These are phyloP conservation scores for Tripidium arundinaceum DNA, from an alignment of 202 grass and related monocot genomes.

Conservation along the genomic window DNA sequence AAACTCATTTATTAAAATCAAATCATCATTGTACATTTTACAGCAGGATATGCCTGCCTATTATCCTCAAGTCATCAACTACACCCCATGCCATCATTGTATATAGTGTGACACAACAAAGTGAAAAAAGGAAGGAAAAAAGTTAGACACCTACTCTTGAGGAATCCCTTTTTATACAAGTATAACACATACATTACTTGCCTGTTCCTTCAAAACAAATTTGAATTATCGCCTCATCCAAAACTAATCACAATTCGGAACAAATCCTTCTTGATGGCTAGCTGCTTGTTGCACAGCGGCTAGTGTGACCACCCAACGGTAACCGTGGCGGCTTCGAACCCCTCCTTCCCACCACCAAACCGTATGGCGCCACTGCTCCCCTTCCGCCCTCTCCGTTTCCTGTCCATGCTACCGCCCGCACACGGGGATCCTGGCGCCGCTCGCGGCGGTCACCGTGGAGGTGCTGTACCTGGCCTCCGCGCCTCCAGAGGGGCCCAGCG, in stretches of 20 bases:
- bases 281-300: neutral
- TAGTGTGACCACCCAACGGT: conserved; percentile 41
- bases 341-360: conserved; percentile 48
- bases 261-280: neutral
- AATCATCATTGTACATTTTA: no score
- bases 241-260: conserved; percentile 39
- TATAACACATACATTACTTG: conserved; percentile 1
- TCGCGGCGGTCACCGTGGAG: conserved; percentile 54
- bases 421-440: conserved; percentile 61
- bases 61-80: conserved; percentile 6
- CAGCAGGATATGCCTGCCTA: no score
- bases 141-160: neutral
- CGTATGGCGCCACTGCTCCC: conserved; percentile 38
- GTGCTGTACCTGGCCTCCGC: conserved; percentile 34
- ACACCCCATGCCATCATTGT: neutral
- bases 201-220: conserved; percentile 18
- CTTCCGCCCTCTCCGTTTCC: conserved; percentile 30
- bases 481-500: conserved; percentile 17
- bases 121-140: neutral
- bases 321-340: conserved; percentile 35
- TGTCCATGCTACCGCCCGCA: conserved; percentile 45
- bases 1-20: no score
- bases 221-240: neutral
- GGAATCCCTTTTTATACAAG: conserved; percentile 29
- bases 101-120: neutral